Evolutionary conservation across 441 rosid species (phyloP).

Genomic region (Populus hybrid): DNA sequence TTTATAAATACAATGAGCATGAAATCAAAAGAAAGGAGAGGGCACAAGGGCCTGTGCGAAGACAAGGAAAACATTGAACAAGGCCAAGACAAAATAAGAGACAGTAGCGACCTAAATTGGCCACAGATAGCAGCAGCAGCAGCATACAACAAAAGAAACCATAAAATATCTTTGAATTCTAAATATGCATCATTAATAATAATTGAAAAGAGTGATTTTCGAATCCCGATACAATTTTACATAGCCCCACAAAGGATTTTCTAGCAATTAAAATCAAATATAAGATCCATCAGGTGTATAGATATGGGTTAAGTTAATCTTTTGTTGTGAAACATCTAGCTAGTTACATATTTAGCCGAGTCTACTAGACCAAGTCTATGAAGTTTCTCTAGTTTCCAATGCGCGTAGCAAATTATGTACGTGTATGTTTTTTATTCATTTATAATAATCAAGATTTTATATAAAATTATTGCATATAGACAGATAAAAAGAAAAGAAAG

Average conservation of each 20-base stretch:
- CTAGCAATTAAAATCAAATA: not conserved
- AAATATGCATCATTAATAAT: not conserved
- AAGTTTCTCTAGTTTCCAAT: not conserved
- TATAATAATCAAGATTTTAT: too few species aligned
- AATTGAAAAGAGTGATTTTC: not conserved
- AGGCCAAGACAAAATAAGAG: too few species aligned
- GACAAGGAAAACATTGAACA: too few species aligned
- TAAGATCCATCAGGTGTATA: not conserved
- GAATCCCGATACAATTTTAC: too few species aligned
- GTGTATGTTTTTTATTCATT: too few species aligned
- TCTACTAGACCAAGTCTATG: not conserved
- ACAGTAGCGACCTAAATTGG: too few species aligned
- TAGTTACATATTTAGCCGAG: not conserved
- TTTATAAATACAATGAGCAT: too few species aligned
- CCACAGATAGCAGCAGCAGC: not conserved
- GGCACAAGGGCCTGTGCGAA: not conserved
- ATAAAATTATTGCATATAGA: too few species aligned
- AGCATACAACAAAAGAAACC: not conserved
- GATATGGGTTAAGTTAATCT: not conserved
- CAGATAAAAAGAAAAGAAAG: too few species aligned
- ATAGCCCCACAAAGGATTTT: not conserved
- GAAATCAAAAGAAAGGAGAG: not conserved
- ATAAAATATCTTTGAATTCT: not conserved
- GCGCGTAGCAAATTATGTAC: too few species aligned
- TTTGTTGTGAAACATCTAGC: not conserved